Percentiles rank a stretch among this genome's conserved stretches.
Evolutionary conservation across 352 stramenopile genomes (phyloP).

Genomic region (Paralagenidium karlingii): DNA sequence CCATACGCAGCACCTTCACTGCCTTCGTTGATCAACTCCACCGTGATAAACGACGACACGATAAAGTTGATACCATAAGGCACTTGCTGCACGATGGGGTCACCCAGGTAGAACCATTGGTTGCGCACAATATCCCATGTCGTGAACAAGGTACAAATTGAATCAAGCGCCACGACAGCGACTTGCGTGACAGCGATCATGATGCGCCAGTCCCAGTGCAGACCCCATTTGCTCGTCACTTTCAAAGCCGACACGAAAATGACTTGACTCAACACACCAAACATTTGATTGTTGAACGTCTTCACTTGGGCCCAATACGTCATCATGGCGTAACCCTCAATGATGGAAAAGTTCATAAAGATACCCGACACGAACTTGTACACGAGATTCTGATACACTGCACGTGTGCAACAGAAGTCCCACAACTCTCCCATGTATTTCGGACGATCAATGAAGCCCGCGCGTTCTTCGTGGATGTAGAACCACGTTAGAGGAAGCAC

Average conservation of each 20-base stretch:
- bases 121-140: constrained; percentile 49
- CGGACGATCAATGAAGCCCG: constrained; percentile 16
- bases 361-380: constrained; percentile 60
- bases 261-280: constrained; percentile 29
- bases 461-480: constrained; percentile 31
- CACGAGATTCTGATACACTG: constrained; percentile 52
- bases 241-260: constrained; percentile 30
- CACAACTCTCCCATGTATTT: constrained; percentile 44
- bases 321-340: constrained; percentile 36
- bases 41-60: constrained; percentile 40
- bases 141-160: constrained; percentile 26
- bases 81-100: constrained; percentile 32
- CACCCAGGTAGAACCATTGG: constrained; percentile 58
- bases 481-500: constrained; percentile 30
- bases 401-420: constrained; percentile 51
- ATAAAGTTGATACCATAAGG: constrained; percentile 50
- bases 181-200: constrained; percentile 35
- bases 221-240: constrained; percentile 40
- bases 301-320: constrained; percentile 43
- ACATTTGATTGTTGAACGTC: constrained; percentile 39
- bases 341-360: constrained; percentile 36
- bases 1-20: constrained; percentile 56
- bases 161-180: constrained; percentile 27
- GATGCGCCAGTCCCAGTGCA: constrained; percentile 42
- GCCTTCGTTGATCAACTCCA: constrained; percentile 59